Base-by-base conservation (phyloP, 495 filamentous ascomycete genomes). In the Podospora conica region DNA sequence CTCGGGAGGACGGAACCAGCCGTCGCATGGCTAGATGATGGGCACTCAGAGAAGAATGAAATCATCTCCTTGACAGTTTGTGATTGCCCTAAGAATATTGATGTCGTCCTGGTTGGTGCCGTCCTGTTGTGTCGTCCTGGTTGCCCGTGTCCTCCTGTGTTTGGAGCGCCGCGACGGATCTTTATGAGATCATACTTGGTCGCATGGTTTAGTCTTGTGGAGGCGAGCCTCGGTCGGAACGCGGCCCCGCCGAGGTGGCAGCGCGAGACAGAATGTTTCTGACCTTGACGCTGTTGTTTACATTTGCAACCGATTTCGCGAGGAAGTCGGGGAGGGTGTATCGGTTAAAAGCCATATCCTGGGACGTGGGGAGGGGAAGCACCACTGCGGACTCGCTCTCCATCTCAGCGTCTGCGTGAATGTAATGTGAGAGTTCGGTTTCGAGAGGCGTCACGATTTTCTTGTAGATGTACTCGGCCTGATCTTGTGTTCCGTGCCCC, bases 1-100 rank as follows among this genome's bases (percentile, higher is more conserved):
- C 2, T 63, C 66, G 20, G 60, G 63, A 0, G 69, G 66, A 20
- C 62, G 69, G 58, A 70, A 70, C 18, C 59, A 65, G 61, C 69
- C 67, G 3, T 66, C 68, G 20, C 68, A 70, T 24, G 64, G 64
- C 20, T 48, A 48, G 6, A 5, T 48, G 15, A 48, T n/a, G 6
- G 18, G 2, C 3, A 48, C 7, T 6, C 12, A 0, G 29, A 11
- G 9, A 11, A 11, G 11, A 11, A 12, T 0, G 2, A 31, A 31
- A 11, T 31, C 10, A 11, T 10, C 2, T 10, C 9, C 3, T 31
- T 31, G 29, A 12, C 9, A 18, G n/a, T n/a, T n/a, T n/a, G n/a
- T n/a, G n/a, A n/a, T n/a, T n/a, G n/a, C n/a, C n/a, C n/a, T n/a
- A n/a, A n/a, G n/a, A n/a, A n/a, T n/a, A n/a, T n/a, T n/a, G n/a